Evolutionary conservation across 2,329 filamentous ascomycete species (phyloP).

Genomic region (Pyricularia grisea): DNA sequence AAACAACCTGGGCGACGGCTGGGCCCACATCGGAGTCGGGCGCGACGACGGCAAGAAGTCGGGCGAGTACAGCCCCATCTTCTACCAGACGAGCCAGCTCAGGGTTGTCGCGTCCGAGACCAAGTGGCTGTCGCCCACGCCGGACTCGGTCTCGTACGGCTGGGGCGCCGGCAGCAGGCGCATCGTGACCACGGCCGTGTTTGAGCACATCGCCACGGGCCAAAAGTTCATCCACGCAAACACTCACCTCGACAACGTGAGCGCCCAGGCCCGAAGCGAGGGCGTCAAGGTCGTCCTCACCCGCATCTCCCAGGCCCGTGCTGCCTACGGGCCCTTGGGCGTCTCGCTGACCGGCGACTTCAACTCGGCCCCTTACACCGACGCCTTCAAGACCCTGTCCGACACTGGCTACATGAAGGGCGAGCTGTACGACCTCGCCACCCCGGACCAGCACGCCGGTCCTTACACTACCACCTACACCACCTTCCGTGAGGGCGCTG

Average conservation of each 20-base stretch:
- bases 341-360: constrained; percentile 8
- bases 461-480: not conserved
- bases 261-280: constrained; percentile 29
- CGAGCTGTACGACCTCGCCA: constrained; percentile 4
- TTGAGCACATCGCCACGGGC: constrained; percentile 29
- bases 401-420: constrained; percentile 2
- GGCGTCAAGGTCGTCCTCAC: constrained; percentile 34
- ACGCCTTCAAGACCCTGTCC: constrained; percentile 4
- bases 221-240: constrained; percentile 32
- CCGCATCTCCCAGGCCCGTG: constrained; percentile 18
- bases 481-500: not conserved
- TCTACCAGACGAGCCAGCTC: constrained; percentile 50
- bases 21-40: constrained; percentile 46
- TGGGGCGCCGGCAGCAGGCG: constrained; percentile 40
- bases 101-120: constrained; percentile 39
- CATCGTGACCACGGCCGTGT: constrained; percentile 38
- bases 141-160: constrained; percentile 43
- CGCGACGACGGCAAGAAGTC: constrained; percentile 46
- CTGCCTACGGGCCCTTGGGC: not conserved
- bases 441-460: not conserved
- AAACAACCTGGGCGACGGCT: constrained; percentile 18
- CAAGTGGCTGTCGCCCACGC: constrained; percentile 55
- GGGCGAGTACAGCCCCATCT: constrained; percentile 62
- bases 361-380: constrained; percentile 3
- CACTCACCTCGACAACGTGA: constrained; percentile 45